Evolutionary conservation across 306 rosid genomes (phyloP).

Genomic region (Boehmeria nivea): DNA sequence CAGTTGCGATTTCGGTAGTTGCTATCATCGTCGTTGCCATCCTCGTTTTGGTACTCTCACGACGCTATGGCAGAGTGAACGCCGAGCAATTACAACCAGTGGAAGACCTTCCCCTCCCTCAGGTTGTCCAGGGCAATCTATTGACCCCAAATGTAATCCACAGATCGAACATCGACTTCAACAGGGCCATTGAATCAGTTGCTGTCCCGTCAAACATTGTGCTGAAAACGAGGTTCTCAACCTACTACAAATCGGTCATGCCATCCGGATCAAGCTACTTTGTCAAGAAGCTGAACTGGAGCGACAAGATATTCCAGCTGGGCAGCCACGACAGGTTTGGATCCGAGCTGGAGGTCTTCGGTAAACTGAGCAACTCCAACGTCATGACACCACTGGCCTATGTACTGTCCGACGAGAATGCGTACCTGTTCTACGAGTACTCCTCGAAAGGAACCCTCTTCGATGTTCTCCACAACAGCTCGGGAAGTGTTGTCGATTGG

Average conservation of each 20-base stretch:
- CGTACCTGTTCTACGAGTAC: constrained; percentile 61
- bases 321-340: constrained; percentile 53
- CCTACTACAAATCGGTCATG: constrained; percentile 70
- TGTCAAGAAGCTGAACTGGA: constrained; percentile 82
- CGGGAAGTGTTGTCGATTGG: constrained; percentile 59
- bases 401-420: constrained; percentile 53
- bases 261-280: constrained; percentile 64
- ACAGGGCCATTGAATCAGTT: constrained; percentile 68
- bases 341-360: constrained; percentile 54
- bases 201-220: constrained; percentile 44
- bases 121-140: constrained; percentile 41
- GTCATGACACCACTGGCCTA: constrained; percentile 90
- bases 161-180: constrained; percentile 62
- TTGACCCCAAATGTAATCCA: constrained; percentile 66
- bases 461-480: constrained; percentile 63
- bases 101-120: constrained; percentile 40
- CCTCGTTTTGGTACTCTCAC: constrained; percentile 32
- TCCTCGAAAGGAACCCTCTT: constrained; percentile 65
- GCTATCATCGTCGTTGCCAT: constrained; percentile 30
- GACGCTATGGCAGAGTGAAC: constrained; percentile 42
- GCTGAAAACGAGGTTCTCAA: constrained; percentile 75
- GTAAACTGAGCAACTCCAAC: constrained; percentile 78
- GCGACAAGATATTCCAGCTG: constrained; percentile 60
- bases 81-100: constrained; percentile 30
- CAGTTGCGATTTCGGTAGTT: constrained; percentile 44